phyloP scores from a whole-genome alignment of 371 early-diverging fungal species.

The Parasitella parasitica region DNA sequence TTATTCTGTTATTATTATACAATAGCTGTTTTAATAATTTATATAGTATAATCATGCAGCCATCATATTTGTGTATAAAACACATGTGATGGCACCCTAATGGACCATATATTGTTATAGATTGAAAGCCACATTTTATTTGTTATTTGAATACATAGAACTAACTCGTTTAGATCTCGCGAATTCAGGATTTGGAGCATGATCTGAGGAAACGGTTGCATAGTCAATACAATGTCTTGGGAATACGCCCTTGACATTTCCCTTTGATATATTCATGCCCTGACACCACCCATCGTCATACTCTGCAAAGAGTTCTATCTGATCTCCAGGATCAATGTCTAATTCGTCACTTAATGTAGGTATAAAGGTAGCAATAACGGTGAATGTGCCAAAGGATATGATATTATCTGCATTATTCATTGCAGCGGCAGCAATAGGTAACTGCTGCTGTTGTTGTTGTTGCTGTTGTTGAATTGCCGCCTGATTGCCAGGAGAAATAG shows the following conservation, averaged over 20 bases:
- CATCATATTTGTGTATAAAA: no score
- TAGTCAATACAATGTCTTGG: slow-evolving; percentile 55
- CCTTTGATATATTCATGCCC: slow-evolving; percentile 52
- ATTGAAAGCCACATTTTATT: not conserved
- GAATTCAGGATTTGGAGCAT: not conserved
- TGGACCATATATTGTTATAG: not conserved
- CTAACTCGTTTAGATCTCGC: slow-evolving; percentile 28
- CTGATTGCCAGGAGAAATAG: not conserved
- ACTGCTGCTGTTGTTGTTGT: not conserved
- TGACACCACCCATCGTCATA: slow-evolving; percentile 66
- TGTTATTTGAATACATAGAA: slow-evolving; percentile 33
- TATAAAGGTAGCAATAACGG: slow-evolving; percentile 48
- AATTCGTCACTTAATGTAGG: slow-evolving; percentile 61
- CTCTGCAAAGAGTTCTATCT: slow-evolving; percentile 52
- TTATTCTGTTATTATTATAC: no score
- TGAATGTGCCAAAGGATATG: slow-evolving; percentile 28
- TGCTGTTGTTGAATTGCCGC: not conserved
- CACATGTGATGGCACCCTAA: no score
- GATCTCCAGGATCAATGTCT: slow-evolving; percentile 54
- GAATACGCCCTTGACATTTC: slow-evolving; percentile 53
- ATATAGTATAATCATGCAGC: no score
- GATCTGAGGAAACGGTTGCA: not conserved
- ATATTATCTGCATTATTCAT: not conserved
- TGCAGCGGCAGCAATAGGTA: not conserved
- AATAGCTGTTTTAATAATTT: no score